Conservation (phyloP, 129 eudicot genomes). For the Centrapalus pauciflorus region DNA sequence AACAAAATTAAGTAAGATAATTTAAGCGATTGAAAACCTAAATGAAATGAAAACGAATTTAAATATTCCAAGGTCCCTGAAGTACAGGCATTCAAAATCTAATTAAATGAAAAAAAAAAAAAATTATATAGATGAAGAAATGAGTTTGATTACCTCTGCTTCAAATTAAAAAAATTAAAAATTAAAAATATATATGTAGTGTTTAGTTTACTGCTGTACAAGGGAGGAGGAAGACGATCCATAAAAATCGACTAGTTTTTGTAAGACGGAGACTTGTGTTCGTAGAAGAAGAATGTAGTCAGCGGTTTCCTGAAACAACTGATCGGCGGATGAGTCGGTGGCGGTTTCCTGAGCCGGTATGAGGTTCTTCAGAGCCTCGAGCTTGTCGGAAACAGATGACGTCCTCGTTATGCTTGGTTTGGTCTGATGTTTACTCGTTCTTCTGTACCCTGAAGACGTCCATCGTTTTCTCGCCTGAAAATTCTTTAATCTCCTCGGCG, state of each 20-base stretch:
- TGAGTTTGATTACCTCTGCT: constrained; percentile 14
- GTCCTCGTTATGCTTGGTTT: constrained; percentile 4
- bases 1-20: neutral
- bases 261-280: constrained; percentile 57
- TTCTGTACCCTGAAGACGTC: constrained; percentile 11
- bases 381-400: constrained; percentile 56
- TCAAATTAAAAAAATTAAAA: constrained; percentile 16
- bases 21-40: neutral
- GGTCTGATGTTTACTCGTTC: constrained; percentile 23
- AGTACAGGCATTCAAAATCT: constrained; percentile 13
- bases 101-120: neutral
- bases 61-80: neutral
- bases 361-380: constrained; percentile 68
- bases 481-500: constrained; percentile 33
- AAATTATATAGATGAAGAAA: neutral
- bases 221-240: constrained; percentile 20
- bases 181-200: constrained; percentile 15
- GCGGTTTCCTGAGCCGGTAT: constrained; percentile 40
- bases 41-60: constrained; percentile 9
- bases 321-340: constrained; percentile 39
- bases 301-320: constrained; percentile 67
- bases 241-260: constrained; percentile 48
- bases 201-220: constrained; percentile 31
- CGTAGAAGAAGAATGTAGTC: constrained; percentile 60
- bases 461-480: constrained; percentile 30